Evolutionary conservation across 192 early-diverging fungal species (phyloP).

Genomic region (Coemansia sp.): DNA sequence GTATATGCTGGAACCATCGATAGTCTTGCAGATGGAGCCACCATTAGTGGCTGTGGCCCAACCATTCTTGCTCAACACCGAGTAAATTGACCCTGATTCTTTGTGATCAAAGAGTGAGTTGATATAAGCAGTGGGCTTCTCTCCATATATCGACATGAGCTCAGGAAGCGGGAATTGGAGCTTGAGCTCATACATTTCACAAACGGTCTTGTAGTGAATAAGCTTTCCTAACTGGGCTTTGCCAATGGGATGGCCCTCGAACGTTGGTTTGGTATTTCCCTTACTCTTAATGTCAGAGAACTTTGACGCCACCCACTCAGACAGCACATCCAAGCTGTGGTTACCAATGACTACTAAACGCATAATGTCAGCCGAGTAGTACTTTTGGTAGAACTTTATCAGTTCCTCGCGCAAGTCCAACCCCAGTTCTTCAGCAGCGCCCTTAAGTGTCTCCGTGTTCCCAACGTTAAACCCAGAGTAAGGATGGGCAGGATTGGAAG

Average conservation of each 20-base stretch:
- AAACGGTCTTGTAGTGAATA: constrained; percentile 71
- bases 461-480: constrained; percentile 82
- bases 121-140: constrained; percentile 64
- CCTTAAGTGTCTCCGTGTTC: constrained; percentile 75
- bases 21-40: constrained; percentile 5
- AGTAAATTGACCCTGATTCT: constrained; percentile 79
- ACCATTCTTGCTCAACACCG: constrained; percentile 73
- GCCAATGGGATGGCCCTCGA: constrained; percentile 64
- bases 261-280: constrained; percentile 57
- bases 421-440: constrained; percentile 44
- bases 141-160: constrained; percentile 50
- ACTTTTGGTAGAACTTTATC: constrained; percentile 74
- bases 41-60: constrained; percentile 79
- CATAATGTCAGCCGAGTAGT: constrained; percentile 94
- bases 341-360: constrained; percentile 83
- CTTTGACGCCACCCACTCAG: constrained; percentile 73
- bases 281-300: constrained; percentile 79
- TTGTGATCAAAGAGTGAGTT: constrained; percentile 78
- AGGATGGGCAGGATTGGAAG: constrained; percentile 66
- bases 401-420: constrained; percentile 76
- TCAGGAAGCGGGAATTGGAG: constrained; percentile 83
- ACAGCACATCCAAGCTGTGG: constrained; percentile 72
- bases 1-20: constrained; percentile 15
- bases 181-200: constrained; percentile 64
- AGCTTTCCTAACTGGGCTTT: constrained; percentile 64